Base-by-base conservation (phyloP, 345 rosid species). In the Eucalyptus regnans region DNA sequence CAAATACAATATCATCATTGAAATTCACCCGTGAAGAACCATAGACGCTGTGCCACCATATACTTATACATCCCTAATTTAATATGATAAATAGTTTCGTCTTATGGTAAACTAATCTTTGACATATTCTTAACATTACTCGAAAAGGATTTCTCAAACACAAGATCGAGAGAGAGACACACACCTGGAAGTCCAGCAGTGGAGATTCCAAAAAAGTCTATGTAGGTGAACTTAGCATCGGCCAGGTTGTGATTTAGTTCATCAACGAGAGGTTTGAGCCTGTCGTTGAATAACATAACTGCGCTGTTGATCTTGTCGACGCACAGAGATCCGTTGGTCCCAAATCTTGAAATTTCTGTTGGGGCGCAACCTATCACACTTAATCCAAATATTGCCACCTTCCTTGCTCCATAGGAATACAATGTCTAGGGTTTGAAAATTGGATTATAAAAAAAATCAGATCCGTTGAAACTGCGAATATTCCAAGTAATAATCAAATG, bases 291-390 rank as follows among this genome's bases (percentile, higher is more conserved):
- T 9, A 90, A 29, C 17, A 46, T 50, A 50, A 90, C 62, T 1
- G 90, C 91, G 5, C 49, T 54, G 91, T 91, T 89, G n/a, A 91
- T 27, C 58, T 13, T 33, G 49, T 88, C 89, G 9, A 87, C 90
- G 29, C 92, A 92, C 20, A 22, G 25, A 46, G 91, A 86, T 13
- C 89, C 90, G 48, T 89, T 79, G 20, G 89, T 88, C 54, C 90
- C 92, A 60, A 89, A 87, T 17, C 44, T 84, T 3, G 86, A 89
- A 31, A 91, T 83, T 29, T 29, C 81, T 44, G 15, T 31, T 0
- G 93, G 94, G 4, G 87, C 29, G 31, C 90, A 89, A n/a, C 94
- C 93, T 37, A 93, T 56, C 62, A 50, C 81, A 5, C 93, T 92
- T 12, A 93, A 50, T 46, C 92, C 94, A 33, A 90, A 86, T 22